A percentile compares a stretch with the other conserved stretches of the same genome.
Evolutionary conservation across 73 alveolate species (phyloP).

Genomic region (Paramecium caudatum): DNA sequence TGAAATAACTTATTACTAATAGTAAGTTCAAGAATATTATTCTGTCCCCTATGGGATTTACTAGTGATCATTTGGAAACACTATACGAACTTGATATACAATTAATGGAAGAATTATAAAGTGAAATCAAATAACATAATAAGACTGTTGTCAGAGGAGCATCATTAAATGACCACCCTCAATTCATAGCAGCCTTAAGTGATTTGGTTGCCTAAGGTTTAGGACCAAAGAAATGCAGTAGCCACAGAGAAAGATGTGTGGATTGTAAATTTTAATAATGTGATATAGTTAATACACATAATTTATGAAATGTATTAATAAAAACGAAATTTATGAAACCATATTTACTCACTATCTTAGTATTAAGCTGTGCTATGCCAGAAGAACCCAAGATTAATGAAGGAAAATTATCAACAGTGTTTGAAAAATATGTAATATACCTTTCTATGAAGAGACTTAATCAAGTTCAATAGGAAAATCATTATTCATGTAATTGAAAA

Average conservation of each 20-base stretch:
- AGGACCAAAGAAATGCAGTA: constrained; percentile 35
- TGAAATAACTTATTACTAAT: constrained; percentile 25
- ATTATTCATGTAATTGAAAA: not conserved
- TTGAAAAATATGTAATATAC: constrained; percentile 27
- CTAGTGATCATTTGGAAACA: constrained; percentile 87
- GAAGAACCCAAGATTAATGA: no score
- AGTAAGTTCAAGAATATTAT: constrained; percentile 76
- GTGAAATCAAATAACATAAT: not conserved
- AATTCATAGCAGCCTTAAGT: constrained; percentile 52
- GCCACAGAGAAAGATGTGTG: constrained; percentile 69
- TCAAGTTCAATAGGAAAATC: not conserved
- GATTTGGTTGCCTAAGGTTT: constrained; percentile 55
- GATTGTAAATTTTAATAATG: constrained; percentile 74
- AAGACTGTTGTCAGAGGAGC: constrained; percentile 58
- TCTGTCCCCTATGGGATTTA: constrained; percentile 84
- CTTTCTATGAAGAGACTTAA: not conserved
- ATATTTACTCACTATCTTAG: no score
- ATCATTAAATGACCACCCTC: constrained; percentile 58
- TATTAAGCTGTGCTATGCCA: no score
- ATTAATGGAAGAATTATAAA: constrained; percentile 48
- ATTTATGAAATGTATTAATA: constrained; percentile 5
- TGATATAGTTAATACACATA: constrained; percentile 48
- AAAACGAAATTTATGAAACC: no score
- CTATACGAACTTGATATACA: constrained; percentile 83
- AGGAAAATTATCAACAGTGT: not conserved